phyloP scores from a whole-genome alignment of 495 filamentous ascomycete species.

The Cercophora samala region DNA sequence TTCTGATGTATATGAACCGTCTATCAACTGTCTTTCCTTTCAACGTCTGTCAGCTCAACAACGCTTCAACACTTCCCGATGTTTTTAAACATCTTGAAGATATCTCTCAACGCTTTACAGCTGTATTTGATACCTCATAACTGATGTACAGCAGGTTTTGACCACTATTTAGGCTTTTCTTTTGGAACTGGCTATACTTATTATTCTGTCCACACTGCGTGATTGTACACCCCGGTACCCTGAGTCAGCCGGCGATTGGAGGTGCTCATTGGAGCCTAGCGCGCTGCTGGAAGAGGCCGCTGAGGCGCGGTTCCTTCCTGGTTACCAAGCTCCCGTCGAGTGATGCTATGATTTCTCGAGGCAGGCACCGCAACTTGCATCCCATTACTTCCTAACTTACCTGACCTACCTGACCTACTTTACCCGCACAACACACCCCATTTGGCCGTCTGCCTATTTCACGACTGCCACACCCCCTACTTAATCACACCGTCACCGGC shows the following conservation, averaged over 20 bases:
- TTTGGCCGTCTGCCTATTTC: slow-evolving; percentile 13
- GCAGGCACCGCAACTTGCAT: slow-evolving; percentile 10
- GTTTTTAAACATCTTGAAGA: no score
- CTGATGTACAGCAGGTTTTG: no score
- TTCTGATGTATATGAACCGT: no score
- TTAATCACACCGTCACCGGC: slow-evolving; percentile 12
- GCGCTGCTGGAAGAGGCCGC: not conserved
- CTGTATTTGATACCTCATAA: no score
- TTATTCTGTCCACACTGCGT: not conserved
- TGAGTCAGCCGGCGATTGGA: slow-evolving; percentile 17
- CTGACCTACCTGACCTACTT: not conserved
- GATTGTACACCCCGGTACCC: not conserved
- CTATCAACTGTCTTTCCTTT: no score
- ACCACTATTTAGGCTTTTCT: not conserved
- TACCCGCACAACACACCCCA: not conserved
- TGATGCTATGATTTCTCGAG: slow-evolving; percentile 6
- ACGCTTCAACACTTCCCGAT: no score
- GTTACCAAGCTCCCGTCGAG: slow-evolving; percentile 15
- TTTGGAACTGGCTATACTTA: not conserved
- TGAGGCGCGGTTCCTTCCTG: slow-evolving; percentile 12
- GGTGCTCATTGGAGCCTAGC: slow-evolving; percentile 8
- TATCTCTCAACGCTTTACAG: no score
- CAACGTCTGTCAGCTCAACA: no score
- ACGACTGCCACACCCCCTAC: slow-evolving; percentile 12
- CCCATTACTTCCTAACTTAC: not conserved